A percentile compares a stretch with the other conserved stretches of the same genome.
Conservation (phyloP, 2,329 filamentous ascomycete species). For the Fusarium humuli region DNA sequence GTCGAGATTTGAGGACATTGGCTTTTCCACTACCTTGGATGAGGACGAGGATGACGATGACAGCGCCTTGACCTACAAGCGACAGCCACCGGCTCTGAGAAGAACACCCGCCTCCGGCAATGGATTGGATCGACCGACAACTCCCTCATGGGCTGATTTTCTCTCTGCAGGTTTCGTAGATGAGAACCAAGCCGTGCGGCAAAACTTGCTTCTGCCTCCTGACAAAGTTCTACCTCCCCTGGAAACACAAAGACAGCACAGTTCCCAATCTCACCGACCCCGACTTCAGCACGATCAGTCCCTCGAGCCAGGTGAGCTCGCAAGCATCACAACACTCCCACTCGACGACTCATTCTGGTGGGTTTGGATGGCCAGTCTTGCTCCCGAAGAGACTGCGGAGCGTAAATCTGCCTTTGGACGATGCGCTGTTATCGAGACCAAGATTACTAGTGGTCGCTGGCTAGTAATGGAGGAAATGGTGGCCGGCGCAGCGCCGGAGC, state of each 20-base stretch:
- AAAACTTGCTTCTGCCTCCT: constrained; percentile 83
- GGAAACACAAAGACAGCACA: constrained; percentile 77
- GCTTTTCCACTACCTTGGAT: constrained; percentile 82
- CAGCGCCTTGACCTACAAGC: constrained; percentile 54
- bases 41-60: constrained; percentile 77
- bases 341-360: constrained; percentile 99
- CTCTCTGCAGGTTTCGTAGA: constrained; percentile 93
- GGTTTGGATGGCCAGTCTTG: constrained; percentile 98
- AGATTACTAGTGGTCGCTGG: constrained; percentile 85
- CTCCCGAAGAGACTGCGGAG: constrained; percentile 84
- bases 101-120: constrained; percentile 75
- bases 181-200: constrained; percentile 67
- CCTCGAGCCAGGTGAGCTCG: constrained; percentile 91
- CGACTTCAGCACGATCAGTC: constrained; percentile 74
- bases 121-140: constrained; percentile 84
- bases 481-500: constrained; percentile 88
- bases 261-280: constrained; percentile 85
- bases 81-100: constrained; percentile 64
- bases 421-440: constrained; percentile 91
- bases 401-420: constrained; percentile 94
- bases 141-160: constrained; percentile 98
- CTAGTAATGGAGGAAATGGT: constrained; percentile 96
- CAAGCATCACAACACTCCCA: constrained; percentile 86
- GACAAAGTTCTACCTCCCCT: constrained; percentile 93
- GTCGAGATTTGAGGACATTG: constrained; percentile 96